A percentile compares a stretch with the other conserved stretches of the same genome.
phyloP scores from a whole-genome alignment of 2,329 filamentous ascomycete species.

The Pseudogymnoascus sp. region DNA sequence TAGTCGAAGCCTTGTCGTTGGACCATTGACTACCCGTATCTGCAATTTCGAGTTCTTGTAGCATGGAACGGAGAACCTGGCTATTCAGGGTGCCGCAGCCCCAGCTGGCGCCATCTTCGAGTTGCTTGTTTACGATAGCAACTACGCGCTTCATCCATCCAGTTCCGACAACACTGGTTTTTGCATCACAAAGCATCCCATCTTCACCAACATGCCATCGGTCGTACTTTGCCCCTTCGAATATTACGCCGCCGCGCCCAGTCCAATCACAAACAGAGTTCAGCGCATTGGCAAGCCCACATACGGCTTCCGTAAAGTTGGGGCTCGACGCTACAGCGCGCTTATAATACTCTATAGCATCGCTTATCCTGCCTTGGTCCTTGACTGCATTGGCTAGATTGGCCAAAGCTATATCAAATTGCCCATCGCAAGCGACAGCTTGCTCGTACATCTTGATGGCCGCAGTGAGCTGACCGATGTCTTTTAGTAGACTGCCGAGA shows the following conservation, averaged over 20 bases:
- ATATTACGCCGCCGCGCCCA: conserved; percentile 76
- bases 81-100: conserved; percentile 63
- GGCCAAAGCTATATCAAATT: conserved; percentile 92
- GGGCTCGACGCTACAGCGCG: conserved; percentile 87
- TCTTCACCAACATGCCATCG: conserved; percentile 87
- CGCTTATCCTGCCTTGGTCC: conserved; percentile 84
- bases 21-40: conserved; percentile 29
- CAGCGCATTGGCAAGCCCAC: conserved; percentile 85
- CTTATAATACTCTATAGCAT: conserved; percentile 88
- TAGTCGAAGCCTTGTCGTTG: conserved; percentile 29
- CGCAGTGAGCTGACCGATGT: conserved; percentile 84
- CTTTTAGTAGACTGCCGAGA: conserved; percentile 87
- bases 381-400: conserved; percentile 98
- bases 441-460: conserved; percentile 97
- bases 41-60: conserved; percentile 26
- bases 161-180: conserved; percentile 49
- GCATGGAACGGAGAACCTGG: conserved; percentile 39
- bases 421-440: conserved; percentile 84
- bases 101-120: conserved; percentile 81
- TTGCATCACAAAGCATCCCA: conserved; percentile 74
- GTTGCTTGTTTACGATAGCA: conserved; percentile 81
- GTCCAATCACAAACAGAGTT: conserved; percentile 97
- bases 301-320: conserved; percentile 94
- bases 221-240: conserved; percentile 68
- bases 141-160: conserved; percentile 89